phyloP scores from a whole-genome alignment of 805 yeast genomes.

The Schizosaccharomyces osmophilus region DNA sequence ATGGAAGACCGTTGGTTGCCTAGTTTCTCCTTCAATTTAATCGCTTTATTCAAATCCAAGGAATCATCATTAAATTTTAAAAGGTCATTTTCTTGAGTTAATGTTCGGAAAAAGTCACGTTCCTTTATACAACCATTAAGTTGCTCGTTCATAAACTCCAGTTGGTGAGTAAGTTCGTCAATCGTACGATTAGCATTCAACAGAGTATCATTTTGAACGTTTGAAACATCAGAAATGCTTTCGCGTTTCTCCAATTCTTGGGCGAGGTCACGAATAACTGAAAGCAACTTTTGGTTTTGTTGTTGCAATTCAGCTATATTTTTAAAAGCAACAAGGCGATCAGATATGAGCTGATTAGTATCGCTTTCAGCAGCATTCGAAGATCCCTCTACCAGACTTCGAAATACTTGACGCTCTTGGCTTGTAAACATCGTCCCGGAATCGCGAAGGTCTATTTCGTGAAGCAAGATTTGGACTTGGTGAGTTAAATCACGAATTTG shows the following conservation, averaged over 20 bases:
- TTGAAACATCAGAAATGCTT: conserved; percentile 6
- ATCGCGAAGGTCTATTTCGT: conserved; percentile 30
- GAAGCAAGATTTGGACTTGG: conserved; percentile 53
- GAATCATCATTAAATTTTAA: not conserved
- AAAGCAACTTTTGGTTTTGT: conserved; percentile 49
- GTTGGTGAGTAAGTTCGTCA: conserved; percentile 10
- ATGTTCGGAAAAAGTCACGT: conserved; percentile 36
- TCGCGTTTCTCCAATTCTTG: conserved; percentile 45
- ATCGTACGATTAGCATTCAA: conserved; percentile 14
- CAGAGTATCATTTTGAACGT: conserved; percentile 8
- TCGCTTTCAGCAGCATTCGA: conserved; percentile 23
- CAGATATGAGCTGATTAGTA: conserved; percentile 45
- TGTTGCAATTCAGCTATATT: conserved; percentile 42
- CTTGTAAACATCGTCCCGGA: conserved; percentile 37
- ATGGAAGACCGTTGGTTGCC: not conserved
- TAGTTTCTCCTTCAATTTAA: not conserved
- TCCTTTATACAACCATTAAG: conserved; percentile 34
- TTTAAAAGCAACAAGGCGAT: conserved; percentile 47
- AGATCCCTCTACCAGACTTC: conserved; percentile 12
- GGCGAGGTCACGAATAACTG: conserved; percentile 48
- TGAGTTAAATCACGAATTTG: conserved; percentile 45
- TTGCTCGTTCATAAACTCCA: conserved; percentile 26
- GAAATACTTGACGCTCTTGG: conserved; percentile 38
- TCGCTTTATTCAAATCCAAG: not conserved
- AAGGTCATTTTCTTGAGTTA: not conserved